Evolutionary conservation across 2,329 filamentous ascomycete species (phyloP), one percentile per base, ranked within the genome.

Genomic region (Beauveria australis): DNA sequence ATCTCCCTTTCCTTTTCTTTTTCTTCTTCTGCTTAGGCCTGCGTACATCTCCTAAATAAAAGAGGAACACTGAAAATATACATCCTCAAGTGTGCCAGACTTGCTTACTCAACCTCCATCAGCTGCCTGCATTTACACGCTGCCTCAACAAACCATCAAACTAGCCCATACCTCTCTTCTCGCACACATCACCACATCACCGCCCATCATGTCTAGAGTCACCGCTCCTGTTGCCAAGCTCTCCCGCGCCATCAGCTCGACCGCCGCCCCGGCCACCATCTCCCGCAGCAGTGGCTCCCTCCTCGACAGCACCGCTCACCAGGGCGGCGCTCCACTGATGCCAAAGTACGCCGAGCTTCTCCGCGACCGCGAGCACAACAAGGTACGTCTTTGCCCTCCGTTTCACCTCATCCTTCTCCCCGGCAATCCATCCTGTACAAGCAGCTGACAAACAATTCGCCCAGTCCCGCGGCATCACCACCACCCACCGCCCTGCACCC

Each of bases 141-240:
- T 16, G 1, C 37, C 37, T 58, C 37, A 30, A 37, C 52, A 60
- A 54, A 51, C 10, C 53, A 33, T 28, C 41, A 43, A 19, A 37
- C 16, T 28, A 16, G 12, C 22, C 26, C 22, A 22, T 7, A 40
- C n/a, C 22, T 12, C 5, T 28, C 49, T 43, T 37, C 40, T 22
- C 44, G 47, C 54, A 59, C 58, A 59, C 5, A 37, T 12, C 19
- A 22, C 16, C 33, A 44, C 57, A 22, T 56, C 61, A 37, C 33
- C 33, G 12, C 33, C 33, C 33, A 71, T 22, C 61, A 82, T 82
- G 76, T 80, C 80, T 53, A 74, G 80, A 68, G 74, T 82, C 63
- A 78, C 79, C 18, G 75, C 76, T 51, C 78, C 79, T 69, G 72
- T 77, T 65, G 70, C 74, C 68, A 81, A 81, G 72, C 74, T 82